Conservation (phyloP, 2,329 filamentous ascomycete genomes). For the Neocucurbitaria cava region DNA sequence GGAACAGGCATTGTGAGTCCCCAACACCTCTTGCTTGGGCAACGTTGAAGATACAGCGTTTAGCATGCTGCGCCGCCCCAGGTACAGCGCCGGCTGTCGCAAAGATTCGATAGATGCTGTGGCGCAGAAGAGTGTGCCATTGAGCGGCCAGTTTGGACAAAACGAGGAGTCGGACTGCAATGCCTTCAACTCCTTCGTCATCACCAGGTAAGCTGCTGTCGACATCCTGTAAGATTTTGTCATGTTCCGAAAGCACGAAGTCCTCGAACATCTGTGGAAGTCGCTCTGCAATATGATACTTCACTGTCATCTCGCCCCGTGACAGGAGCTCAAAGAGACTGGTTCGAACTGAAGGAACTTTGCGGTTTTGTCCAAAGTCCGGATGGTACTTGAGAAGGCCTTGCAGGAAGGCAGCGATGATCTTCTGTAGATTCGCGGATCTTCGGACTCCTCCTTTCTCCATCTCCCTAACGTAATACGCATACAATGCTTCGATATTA, state of each 20-base stretch:
- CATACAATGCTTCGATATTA: slow-evolving; percentile 77
- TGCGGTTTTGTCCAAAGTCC: slow-evolving; percentile 68
- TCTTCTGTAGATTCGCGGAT: slow-evolving; percentile 72
- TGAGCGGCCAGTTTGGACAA: slow-evolving; percentile 77
- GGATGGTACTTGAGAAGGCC: slow-evolving; percentile 71
- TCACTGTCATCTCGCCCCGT: slow-evolving; percentile 71
- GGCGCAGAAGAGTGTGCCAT: slow-evolving; percentile 86
- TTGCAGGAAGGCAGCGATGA: slow-evolving; percentile 73
- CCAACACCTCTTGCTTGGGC: slow-evolving; percentile 69
- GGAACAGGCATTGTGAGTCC: slow-evolving; percentile 75
- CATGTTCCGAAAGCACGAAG: slow-evolving; percentile 83
- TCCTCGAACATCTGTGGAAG: slow-evolving; percentile 79
- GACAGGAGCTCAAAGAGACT: slow-evolving; percentile 77
- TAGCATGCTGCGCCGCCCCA: slow-evolving; percentile 72
- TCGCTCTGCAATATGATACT: slow-evolving; percentile 74
- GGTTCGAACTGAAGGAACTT: slow-evolving; percentile 70
- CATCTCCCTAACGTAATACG: slow-evolving; percentile 73
- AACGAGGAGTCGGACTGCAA: slow-evolving; percentile 80
- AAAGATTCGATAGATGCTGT: slow-evolving; percentile 92
- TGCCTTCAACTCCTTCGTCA: slow-evolving; percentile 75
- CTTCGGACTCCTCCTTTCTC: slow-evolving; percentile 70
- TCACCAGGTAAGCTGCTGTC: slow-evolving; percentile 79
- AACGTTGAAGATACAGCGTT: slow-evolving; percentile 72
- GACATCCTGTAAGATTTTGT: slow-evolving; percentile 83
- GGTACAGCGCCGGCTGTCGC: slow-evolving; percentile 81